Evolutionary conservation across 805 yeast genomes (phyloP), one percentile per base, ranked within the genome.

Genomic region (Vanderwaltozyma yarrowii): DNA sequence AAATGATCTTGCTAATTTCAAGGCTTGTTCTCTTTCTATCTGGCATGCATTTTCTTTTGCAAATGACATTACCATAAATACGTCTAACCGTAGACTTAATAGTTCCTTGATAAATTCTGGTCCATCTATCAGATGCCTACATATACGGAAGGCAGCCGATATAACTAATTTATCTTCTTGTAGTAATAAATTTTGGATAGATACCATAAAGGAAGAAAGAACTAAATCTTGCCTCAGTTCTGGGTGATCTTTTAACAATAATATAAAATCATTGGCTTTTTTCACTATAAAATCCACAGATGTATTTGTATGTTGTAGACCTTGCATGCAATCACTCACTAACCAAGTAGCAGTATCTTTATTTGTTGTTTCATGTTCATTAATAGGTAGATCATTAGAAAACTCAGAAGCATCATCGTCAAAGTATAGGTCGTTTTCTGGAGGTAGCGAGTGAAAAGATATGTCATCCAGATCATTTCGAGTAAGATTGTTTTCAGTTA

Each of bases 141-240:
- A 69, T 1, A 86, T 68, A 35, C 94, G 66, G 56, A 77, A 86
- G 0, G 88, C 95, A 2, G 86, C 71, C 0, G 88, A 81, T 7
- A 79, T 68, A 1, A 84, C 80, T 40, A 75, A 78, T 21, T 77
- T 67, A 33, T 73, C 69, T 6, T 65, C 66, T 47, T 74, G 76
- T 20, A 74, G 62, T 16, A 88, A 57, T 16, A 88, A 58, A 16
- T 70, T 68, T 48, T 77, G 82, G 10, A 88, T 66, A 24, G 76
- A 61, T 36, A 66, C 66, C 19, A 81, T 64, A 37, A 80, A 71
- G 1, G 76, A 72, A 16, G 73, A 66, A 14, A 80, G 53, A 2
- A 71, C 77, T 23, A 88, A 62, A 36, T 85, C 94, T 25, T 71
- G 64, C 49, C 76, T 75, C 25, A 86, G 62, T 20, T 67, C 64